Conservation (phyloP, 2,329 filamentous ascomycete species). For the Domatiomyces catenatus region DNA sequence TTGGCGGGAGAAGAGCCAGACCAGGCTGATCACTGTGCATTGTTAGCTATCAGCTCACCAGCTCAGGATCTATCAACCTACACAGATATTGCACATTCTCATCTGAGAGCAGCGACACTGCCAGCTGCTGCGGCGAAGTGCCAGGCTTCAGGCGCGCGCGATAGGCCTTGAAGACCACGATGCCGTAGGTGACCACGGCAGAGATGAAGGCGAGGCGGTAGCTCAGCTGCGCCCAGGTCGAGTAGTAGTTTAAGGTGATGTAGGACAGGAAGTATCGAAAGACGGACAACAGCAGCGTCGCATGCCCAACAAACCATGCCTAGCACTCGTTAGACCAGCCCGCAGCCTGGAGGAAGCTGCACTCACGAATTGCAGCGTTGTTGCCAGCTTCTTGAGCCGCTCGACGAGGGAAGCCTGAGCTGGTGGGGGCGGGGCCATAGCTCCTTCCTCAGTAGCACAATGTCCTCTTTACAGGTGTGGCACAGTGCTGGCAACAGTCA, state of each 20-base stretch:
- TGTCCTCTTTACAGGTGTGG: neutral
- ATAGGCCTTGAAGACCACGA: constrained; percentile 96
- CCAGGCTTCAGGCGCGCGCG: constrained; percentile 67
- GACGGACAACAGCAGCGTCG: constrained; percentile 70
- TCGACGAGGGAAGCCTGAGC: constrained; percentile 55
- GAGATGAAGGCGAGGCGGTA: constrained; percentile 86
- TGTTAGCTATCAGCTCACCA: neutral
- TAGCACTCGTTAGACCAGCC: constrained; percentile 64
- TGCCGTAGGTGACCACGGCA: constrained; percentile 84
- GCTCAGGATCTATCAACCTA: constrained; percentile 34
- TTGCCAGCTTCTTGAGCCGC: constrained; percentile 60
- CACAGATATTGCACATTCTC: constrained; percentile 97
- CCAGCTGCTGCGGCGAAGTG: constrained; percentile 40
- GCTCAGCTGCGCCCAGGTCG: constrained; percentile 59
- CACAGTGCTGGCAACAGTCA: neutral
- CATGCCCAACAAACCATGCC: constrained; percentile 43
- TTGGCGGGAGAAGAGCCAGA: constrained; percentile 88
- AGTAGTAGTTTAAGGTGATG: constrained; percentile 75
- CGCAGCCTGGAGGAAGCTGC: constrained; percentile 28
- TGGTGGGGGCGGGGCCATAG: constrained; percentile 60
- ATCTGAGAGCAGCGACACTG: constrained; percentile 57
- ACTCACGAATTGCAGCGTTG: constrained; percentile 76
- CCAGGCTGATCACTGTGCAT: constrained; percentile 64
- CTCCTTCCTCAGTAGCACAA: neutral
- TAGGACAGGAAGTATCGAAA: constrained; percentile 73